phyloP scores from a whole-genome alignment of 331 rosid genomes.

The Pyracantha coccinea region DNA sequence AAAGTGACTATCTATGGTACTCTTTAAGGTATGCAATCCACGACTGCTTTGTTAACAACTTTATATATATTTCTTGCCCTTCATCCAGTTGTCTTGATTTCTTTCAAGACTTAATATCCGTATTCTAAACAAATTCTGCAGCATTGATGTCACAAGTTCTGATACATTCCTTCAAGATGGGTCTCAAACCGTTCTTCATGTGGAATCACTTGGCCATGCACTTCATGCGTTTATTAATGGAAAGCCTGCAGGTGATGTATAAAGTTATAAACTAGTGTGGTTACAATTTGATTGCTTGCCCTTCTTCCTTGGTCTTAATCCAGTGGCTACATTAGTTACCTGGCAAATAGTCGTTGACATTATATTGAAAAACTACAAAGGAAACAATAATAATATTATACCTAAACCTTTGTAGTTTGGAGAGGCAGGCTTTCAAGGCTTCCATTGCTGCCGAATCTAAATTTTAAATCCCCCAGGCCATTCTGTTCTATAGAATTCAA shows the following conservation, averaged over 20 bases:
- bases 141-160: constrained; percentile 29
- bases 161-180: constrained; percentile 22
- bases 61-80: neutral
- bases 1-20: constrained; percentile 93
- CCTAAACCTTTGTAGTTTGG: neutral
- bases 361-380: neutral
- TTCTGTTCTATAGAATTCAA: neutral
- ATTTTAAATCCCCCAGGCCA: neutral
- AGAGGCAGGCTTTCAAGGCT: neutral
- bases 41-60: constrained; percentile 10
- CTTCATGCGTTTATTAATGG: constrained; percentile 67
- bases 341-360: neutral
- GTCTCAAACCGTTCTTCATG: constrained; percentile 59
- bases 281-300: neutral
- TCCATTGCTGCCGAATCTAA: neutral
- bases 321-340: neutral
- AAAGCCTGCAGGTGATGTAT: constrained; percentile 59
- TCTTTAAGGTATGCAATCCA: constrained; percentile 53
- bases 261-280: neutral
- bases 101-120: neutral
- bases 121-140: constrained; percentile 18
- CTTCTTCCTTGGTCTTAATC: neutral
- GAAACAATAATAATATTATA: neutral
- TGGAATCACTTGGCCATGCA: constrained; percentile 91
- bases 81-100: neutral